Evolutionary conservation across 2,329 filamentous ascomycete genomes (phyloP).

Genomic region (Fusarium chuoi): DNA sequence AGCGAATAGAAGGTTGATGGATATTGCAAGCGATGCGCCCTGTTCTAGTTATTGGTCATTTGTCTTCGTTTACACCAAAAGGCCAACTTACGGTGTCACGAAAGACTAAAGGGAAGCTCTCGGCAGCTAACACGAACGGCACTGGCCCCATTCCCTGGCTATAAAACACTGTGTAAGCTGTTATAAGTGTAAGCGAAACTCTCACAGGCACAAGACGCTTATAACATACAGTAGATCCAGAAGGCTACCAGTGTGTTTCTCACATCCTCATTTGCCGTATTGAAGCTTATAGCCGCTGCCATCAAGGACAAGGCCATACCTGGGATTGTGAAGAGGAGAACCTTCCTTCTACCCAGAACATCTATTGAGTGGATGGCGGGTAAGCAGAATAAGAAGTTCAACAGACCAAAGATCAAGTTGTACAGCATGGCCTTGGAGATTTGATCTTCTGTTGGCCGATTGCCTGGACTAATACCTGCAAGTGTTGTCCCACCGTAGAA

Average conservation of each 20-base stretch:
- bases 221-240: background rate
- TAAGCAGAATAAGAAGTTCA: background rate
- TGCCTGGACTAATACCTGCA: background rate
- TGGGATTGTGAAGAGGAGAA: background rate
- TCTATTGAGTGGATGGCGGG: background rate
- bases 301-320: background rate
- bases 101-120: background rate
- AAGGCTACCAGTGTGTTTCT: background rate
- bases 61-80: rapidly evolving
- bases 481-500: background rate
- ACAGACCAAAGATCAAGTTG: background rate
- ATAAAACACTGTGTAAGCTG: background rate
- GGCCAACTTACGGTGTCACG: background rate
- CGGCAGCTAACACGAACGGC: background rate
- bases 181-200: background rate
- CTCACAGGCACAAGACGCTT: background rate
- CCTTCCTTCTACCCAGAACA: background rate
- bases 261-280: background rate
- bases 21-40: background rate
- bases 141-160: background rate
- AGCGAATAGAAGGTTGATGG: background rate
- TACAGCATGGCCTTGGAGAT: background rate
- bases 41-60: background rate
- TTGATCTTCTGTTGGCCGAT: background rate
- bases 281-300: background rate